Evolutionary conservation across 2,329 filamentous ascomycete genomes (phyloP).

Genomic region (Fusarium keratoplasticum): DNA sequence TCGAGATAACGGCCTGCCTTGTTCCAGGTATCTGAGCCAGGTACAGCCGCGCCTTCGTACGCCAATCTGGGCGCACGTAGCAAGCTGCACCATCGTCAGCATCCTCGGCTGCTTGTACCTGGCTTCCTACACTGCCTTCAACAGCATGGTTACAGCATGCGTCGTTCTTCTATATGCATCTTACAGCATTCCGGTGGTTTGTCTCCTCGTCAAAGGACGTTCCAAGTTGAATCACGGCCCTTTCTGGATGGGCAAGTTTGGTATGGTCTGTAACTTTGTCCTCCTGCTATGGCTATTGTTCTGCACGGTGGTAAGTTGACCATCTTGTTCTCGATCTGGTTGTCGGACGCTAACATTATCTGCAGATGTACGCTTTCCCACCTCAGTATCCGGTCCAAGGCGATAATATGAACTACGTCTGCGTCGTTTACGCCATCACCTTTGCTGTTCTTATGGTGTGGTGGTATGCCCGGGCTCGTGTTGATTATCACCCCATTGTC

Average conservation of each 20-base stretch:
- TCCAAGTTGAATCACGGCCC: neutral
- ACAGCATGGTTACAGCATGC: conserved; percentile 5
- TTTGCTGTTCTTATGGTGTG: neutral
- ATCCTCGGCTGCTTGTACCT: neutral
- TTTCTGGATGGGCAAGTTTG: neutral
- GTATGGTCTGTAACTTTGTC: neutral
- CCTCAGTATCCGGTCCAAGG: neutral
- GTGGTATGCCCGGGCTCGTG: neutral
- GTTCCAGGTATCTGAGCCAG: neutral
- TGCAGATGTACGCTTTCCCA: neutral
- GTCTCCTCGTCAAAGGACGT: neutral
- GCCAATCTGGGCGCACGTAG: neutral
- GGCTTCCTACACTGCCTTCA: neutral
- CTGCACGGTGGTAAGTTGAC: neutral
- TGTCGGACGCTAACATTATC: neutral
- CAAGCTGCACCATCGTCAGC: neutral
- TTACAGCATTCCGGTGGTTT: neutral
- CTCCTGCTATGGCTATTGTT: neutral
- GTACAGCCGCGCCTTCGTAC: neutral
- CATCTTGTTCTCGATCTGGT: neutral
- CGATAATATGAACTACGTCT: neutral
- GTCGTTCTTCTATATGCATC: neutral
- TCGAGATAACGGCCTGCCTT: neutral
- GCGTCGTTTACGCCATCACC: neutral
- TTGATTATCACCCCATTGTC: neutral